These are phyloP conservation scores for Coprinellus micaceus DNA, from an alignment of 768 basidiomycete species.

Conservation along the genomic window DNA sequence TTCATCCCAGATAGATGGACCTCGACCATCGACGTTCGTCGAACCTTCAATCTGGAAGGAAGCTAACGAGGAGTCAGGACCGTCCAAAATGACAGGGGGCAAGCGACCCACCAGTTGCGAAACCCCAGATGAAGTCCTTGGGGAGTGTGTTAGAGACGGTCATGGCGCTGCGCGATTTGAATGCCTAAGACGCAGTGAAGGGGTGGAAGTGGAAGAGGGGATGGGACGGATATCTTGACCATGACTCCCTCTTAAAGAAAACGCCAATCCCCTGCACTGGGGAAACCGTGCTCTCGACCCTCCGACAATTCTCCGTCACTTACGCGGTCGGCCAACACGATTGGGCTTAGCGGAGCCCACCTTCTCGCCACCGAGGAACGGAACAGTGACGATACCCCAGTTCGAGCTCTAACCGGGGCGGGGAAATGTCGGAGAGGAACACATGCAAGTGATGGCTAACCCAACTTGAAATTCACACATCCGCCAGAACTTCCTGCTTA, in stretches of 20 bases:
- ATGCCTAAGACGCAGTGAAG: constrained; percentile 22
- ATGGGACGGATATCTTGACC: not conserved
- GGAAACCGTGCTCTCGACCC: constrained; percentile 29
- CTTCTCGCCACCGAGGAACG: constrained; percentile 18
- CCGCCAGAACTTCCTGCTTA: too few relatives aligned
- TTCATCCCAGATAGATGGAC: constrained; percentile 73
- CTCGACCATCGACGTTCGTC: constrained; percentile 53
- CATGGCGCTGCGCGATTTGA: constrained; percentile 27
- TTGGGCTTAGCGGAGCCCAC: not conserved
- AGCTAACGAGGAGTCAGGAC: constrained; percentile 35
- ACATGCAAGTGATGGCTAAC: constrained; percentile 15
- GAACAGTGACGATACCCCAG: constrained; percentile 15
- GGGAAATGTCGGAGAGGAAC: constrained; percentile 23
- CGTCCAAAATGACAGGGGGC: not conserved
- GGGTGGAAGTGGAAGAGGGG: constrained; percentile 24
- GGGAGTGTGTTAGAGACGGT: constrained; percentile 40
- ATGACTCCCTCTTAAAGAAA: constrained; percentile 36
- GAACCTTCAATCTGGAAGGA: constrained; percentile 77
- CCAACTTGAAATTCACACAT: too few relatives aligned
- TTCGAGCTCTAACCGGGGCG: constrained; percentile 13
- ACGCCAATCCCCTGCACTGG: constrained; percentile 39
- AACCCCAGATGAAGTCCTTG: constrained; percentile 65
- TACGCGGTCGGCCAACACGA: constrained; percentile 10
- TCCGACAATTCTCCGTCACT: constrained; percentile 50
- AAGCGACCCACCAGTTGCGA: constrained; percentile 54